Conservation (phyloP, 352 stramenopile genomes). For the Halophytophthora polymorphica region DNA sequence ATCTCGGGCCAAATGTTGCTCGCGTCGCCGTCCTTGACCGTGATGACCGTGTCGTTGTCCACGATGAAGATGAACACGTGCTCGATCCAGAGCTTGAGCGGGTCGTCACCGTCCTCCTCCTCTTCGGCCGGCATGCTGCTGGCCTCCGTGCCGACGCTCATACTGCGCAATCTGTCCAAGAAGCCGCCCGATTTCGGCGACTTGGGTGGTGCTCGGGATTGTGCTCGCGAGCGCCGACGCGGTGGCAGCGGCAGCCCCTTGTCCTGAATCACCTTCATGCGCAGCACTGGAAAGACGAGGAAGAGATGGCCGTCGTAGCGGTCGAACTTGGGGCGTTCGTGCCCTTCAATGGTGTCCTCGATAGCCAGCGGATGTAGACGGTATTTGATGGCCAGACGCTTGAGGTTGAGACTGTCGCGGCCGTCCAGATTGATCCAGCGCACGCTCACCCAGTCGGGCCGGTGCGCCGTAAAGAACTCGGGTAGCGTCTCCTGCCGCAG, state of each 20-base stretch:
- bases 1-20: constrained; percentile 75
- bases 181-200: constrained; percentile 10
- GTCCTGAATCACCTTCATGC: constrained; percentile 56
- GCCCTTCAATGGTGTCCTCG: constrained; percentile 85
- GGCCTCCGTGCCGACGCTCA: constrained; percentile 14
- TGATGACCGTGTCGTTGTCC: constrained; percentile 81
- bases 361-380: constrained; percentile 80
- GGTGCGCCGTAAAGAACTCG: constrained; percentile 71
- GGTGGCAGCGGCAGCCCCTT: constrained; percentile 29
- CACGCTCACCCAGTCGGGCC: constrained; percentile 75
- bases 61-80: constrained; percentile 85
- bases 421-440: constrained; percentile 87
- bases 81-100: constrained; percentile 77
- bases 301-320: constrained; percentile 83
- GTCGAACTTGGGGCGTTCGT: constrained; percentile 85
- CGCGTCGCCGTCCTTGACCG: constrained; percentile 66
- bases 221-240: constrained; percentile 24
- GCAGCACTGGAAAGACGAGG: constrained; percentile 77
- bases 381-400: constrained; percentile 87
- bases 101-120: constrained; percentile 48
- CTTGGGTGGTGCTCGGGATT: constrained; percentile 1
- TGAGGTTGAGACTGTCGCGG: constrained; percentile 78
- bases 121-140: constrained; percentile 1
- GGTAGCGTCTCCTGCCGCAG: constrained; percentile 48
- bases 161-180: constrained; percentile 12